A percentile compares a stretch with the other conserved stretches of the same genome.
Conservation (phyloP, 169 alveolate species). For the Plasmodium chabaudi region DNA sequence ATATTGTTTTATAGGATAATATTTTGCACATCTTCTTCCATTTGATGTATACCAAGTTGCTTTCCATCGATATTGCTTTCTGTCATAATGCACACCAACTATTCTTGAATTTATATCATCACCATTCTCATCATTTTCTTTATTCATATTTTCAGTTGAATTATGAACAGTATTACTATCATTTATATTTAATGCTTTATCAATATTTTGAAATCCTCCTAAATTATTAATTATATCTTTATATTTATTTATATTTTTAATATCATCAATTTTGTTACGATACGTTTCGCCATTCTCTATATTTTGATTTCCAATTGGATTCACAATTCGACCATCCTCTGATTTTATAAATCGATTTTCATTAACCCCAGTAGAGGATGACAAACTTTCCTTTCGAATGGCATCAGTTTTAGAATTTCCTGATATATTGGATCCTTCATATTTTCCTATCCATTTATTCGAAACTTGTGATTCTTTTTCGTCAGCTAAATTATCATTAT, state of each 20-base stretch:
- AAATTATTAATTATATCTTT: constrained; percentile 11
- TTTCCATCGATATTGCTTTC: constrained; percentile 85
- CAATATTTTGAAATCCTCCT: not conserved
- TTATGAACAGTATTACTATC: constrained; percentile 22
- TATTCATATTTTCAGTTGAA: constrained; percentile 13
- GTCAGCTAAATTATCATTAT: not conserved
- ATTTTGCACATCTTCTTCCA: constrained; percentile 83
- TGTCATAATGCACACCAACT: constrained; percentile 84
- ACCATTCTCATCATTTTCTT: constrained; percentile 47
- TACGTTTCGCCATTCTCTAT: not conserved
- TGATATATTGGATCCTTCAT: not conserved
- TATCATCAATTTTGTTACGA: constrained; percentile 14
- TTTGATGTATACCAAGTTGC: constrained; percentile 85
- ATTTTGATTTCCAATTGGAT: too few relatives aligned
- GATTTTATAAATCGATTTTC: not conserved
- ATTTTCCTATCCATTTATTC: not conserved
- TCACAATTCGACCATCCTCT: too few relatives aligned
- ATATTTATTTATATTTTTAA: constrained; percentile 28
- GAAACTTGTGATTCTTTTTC: not conserved
- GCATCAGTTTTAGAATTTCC: not conserved
- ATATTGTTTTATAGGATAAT: constrained; percentile 81
- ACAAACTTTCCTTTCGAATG: not conserved
- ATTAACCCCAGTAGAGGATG: not conserved
- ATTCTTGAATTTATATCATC: constrained; percentile 78
- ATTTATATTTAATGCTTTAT: not conserved